phyloP scores from a whole-genome alignment of 805 yeast genomes.

The Wickerhamiella kurtzmanii region DNA sequence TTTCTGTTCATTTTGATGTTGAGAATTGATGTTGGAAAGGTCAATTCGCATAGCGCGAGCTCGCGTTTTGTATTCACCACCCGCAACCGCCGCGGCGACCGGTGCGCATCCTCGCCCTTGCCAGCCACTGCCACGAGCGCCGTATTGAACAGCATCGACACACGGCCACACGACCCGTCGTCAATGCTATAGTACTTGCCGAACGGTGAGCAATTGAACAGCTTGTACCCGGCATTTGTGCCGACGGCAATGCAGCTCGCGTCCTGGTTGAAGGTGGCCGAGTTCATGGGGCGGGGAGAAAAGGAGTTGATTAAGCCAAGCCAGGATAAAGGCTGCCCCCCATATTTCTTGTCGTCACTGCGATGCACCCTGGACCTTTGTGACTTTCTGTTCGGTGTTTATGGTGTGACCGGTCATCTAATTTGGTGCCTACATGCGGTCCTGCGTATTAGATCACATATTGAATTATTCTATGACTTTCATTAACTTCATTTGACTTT shows the following conservation, averaged over 20 bases:
- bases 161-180: conserved; percentile 35
- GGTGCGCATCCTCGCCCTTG: conserved; percentile 49
- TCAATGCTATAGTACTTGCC: conserved; percentile 48
- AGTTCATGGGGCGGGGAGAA: neutral
- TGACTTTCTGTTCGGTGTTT: no score
- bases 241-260: conserved; percentile 70
- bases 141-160: conserved; percentile 85
- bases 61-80: conserved; percentile 66
- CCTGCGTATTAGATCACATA: no score
- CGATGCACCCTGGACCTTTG: no score
- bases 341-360: no score
- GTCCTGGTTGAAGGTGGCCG: conserved; percentile 67
- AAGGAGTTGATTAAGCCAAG: no score
- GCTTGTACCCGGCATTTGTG: conserved; percentile 47
- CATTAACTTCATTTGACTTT: no score
- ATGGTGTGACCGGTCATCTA: no score
- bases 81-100: conserved; percentile 63
- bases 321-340: no score
- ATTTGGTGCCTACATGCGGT: no score
- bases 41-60: conserved; percentile 68
- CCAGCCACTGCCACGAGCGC: conserved; percentile 77
- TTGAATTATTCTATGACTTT: no score
- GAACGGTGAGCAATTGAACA: conserved; percentile 81
- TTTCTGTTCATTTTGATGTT: conserved; percentile 70
- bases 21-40: conserved; percentile 65